Evolutionary conservation across 306 rosid genomes (phyloP), one percentile per base, ranked within the genome.

Genomic region (Parietaria judaica): DNA sequence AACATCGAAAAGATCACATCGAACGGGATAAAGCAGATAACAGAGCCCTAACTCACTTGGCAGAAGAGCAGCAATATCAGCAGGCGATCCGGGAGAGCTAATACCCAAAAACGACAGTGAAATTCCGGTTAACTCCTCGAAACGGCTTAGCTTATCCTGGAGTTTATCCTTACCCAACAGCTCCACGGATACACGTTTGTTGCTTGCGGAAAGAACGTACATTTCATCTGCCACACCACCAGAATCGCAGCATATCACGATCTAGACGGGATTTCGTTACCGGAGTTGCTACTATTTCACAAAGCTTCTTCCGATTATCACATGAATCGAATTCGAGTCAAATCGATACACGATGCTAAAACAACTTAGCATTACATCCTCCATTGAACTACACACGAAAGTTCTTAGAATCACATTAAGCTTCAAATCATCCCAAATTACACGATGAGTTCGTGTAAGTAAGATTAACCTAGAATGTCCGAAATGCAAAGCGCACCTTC

Each of bases 161-260:
- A 92, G 75, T 70, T 86, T 75, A 63, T 88, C 95, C 82, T 86
- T 80, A 66, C 98, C 98, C 76, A 92, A 65, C 45, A 92, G 84
- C 55, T 88, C 79, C 72, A 92, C 61, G 6, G 82, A 80, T 31
- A 92, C 98, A 15, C 90, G 86, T 60, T 74, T 81, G 77, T 80
- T 86, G 78, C 90, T 88, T 36, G 88, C 66, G 6, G 98, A 92
- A 66, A 88, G 79, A 37, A 92, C 98, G 71, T 92, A 92, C 98
- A 92, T 92, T 76, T 86, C 96, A 84, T 88, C 98, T 91, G 82
- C 76, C 69, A 80, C 58, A 75, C 59, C 43, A 60, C 63, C 55
- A 44, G 38, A 39, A 47, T 16, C 17, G 3, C 0, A n/a, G 36
- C 31, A 17, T 37, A 48, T 56, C 63, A 61, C 38, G 68, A 69